phyloP scores from a whole-genome alignment of 805 yeast species.

The Sugiyamaella marilandica region DNA sequence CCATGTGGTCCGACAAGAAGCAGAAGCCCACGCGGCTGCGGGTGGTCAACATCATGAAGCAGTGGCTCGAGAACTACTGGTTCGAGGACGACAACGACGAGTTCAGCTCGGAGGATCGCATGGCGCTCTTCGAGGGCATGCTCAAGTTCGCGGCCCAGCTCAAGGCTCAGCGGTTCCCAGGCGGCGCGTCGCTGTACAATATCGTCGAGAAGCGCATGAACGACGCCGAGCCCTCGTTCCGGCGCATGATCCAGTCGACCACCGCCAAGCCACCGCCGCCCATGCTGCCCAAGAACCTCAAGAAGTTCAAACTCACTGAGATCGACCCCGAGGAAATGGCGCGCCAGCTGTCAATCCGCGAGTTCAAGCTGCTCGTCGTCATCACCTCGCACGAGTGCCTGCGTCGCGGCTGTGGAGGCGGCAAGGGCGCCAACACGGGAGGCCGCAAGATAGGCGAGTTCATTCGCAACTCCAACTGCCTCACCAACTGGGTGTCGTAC shows the following conservation, averaged over 20 bases:
- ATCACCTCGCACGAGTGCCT: slow-evolving; percentile 71
- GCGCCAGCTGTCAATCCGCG: slow-evolving; percentile 76
- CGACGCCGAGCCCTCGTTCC: slow-evolving; percentile 22
- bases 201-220: slow-evolving; percentile 37
- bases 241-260: slow-evolving; percentile 15
- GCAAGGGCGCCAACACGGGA: slow-evolving; percentile 21
- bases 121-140: slow-evolving; percentile 33
- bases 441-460: slow-evolving; percentile 23
- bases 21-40: slow-evolving; percentile 61
- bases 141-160: slow-evolving; percentile 39
- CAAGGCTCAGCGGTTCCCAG: slow-evolving; percentile 40
- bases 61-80: slow-evolving; percentile 71
- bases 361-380: slow-evolving; percentile 60
- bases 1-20: slow-evolving; percentile 68
- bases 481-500: slow-evolving; percentile 78
- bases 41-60: slow-evolving; percentile 61
- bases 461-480: slow-evolving; percentile 53
- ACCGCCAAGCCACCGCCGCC: slow-evolving; percentile 25
- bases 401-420: slow-evolving; percentile 70
- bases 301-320: slow-evolving; percentile 52
- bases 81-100: slow-evolving; percentile 30
- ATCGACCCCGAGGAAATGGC: slow-evolving; percentile 75
- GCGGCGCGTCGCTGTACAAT: slow-evolving; percentile 38
- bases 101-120: slow-evolving; percentile 13
- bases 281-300: slow-evolving; percentile 24